Evolutionary conservation across 2,329 filamentous ascomycete species (phyloP).

Genomic region (Nothophaeocryptopus gaeumannii): DNA sequence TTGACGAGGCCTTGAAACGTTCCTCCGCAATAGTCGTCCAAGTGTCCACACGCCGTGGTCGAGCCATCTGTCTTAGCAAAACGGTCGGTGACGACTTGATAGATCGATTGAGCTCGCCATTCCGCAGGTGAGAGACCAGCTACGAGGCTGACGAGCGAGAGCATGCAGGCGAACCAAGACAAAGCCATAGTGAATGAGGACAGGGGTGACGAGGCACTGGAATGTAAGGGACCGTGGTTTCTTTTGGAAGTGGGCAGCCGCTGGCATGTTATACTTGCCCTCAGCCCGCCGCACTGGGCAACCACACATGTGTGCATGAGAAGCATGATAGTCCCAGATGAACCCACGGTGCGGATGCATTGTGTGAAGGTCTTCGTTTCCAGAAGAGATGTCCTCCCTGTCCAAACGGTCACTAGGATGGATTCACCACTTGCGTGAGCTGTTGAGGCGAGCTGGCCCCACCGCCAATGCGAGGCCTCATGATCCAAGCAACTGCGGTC

Average conservation of each 20-base stretch:
- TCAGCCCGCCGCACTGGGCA: no score
- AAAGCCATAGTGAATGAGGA: conserved; percentile 6
- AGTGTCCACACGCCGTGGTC: conserved; percentile 45
- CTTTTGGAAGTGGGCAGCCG: background rate
- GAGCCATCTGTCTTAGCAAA: conserved; percentile 50
- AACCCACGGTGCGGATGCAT: no score
- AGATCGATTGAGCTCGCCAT: conserved; percentile 53
- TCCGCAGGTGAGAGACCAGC: conserved; percentile 13
- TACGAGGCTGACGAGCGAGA: conserved; percentile 3
- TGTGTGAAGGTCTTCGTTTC: no score
- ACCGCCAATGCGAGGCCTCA: no score
- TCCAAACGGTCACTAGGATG: no score
- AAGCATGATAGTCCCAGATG: no score
- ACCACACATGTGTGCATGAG: no score
- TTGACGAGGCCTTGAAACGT: conserved; percentile 47
- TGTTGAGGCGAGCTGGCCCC: no score
- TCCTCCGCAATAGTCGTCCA: conserved; percentile 46
- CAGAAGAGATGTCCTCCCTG: no score
- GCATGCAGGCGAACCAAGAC: conserved; percentile 8
- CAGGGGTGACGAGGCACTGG: conserved; percentile 11
- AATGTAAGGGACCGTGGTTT: conserved; percentile 9
- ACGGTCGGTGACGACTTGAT: conserved; percentile 59
- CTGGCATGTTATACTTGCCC: no score
- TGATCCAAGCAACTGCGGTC: no score
- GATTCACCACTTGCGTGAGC: no score